A percentile compares a stretch with the other conserved stretches of the same genome.
phyloP scores from a whole-genome alignment of 176 grass and related monocot genomes.

The Guadua angustifolia region DNA sequence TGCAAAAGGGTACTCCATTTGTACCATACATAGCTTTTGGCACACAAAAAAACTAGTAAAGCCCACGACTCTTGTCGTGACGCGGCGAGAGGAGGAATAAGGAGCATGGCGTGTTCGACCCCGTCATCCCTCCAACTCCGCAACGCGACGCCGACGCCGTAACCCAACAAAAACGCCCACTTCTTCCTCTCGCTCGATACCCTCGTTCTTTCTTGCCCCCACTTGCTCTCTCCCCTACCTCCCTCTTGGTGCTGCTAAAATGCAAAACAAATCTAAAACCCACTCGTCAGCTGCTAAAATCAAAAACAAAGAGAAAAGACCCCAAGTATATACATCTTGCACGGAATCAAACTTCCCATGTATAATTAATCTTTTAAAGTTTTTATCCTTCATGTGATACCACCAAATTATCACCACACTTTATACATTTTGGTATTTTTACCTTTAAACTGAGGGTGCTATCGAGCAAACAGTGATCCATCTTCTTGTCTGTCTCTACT shows the following conservation, averaged over 20 bases:
- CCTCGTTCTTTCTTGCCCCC: neutral
- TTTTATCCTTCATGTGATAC: too few relatives aligned
- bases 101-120: neutral
- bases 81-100: conserved; percentile 33
- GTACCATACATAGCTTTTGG: neutral
- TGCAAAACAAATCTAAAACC: conserved; percentile 8
- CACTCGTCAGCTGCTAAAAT: neutral
- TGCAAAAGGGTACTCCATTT: neutral
- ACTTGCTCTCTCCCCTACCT: neutral
- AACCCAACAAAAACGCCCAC: conserved; percentile 51
- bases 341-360: too few relatives aligned
- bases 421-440: too few relatives aligned
- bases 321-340: neutral
- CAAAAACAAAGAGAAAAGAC: neutral
- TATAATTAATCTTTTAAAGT: too few relatives aligned
- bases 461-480: too few relatives aligned
- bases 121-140: conserved; percentile 31
- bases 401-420: too few relatives aligned
- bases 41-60: neutral
- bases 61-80: conserved; percentile 33
- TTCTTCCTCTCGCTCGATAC: neutral
- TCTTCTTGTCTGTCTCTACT: neutral
- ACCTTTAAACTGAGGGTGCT: neutral
- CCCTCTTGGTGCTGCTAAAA: neutral
- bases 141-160: conserved; percentile 38